Evolutionary conservation across 2,329 filamentous ascomycete genomes (phyloP).

Genomic region (Sclerotinia trifoliorum): DNA sequence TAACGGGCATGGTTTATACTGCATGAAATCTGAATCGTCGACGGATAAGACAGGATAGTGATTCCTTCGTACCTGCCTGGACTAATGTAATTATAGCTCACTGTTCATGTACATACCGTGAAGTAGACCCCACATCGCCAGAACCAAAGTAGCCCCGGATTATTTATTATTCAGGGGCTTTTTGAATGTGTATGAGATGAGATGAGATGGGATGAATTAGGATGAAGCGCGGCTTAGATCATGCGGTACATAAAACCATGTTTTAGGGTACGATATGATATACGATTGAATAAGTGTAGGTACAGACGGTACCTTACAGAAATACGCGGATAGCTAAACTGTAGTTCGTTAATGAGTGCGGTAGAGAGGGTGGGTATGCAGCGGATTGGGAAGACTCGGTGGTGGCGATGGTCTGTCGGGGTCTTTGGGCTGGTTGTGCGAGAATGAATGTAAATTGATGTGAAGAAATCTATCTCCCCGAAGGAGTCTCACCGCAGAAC

Average conservation of each 20-base stretch:
- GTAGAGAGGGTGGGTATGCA: background rate
- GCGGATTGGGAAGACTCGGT: background rate
- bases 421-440: background rate
- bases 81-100: background rate
- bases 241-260: background rate
- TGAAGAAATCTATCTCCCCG: background rate
- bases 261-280: background rate
- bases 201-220: background rate
- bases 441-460: background rate
- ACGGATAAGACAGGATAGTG: background rate
- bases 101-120: background rate
- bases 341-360: too few species aligned
- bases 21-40: slow-evolving; percentile 15
- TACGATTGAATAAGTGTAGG: background rate
- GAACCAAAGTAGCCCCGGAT: slow-evolving; percentile 3
- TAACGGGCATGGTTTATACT: slow-evolving; percentile 8
- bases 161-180: background rate
- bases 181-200: slow-evolving; percentile 1
- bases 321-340: background rate
- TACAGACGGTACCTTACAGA: slow-evolving; percentile 1
- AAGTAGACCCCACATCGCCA: background rate
- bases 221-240: background rate
- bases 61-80: background rate
- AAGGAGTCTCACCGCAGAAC: slow-evolving; percentile 18
- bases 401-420: slow-evolving; percentile 8